phyloP scores from a whole-genome alignment of 2,329 filamentous ascomycete species.

The Sporothrix pallida region DNA sequence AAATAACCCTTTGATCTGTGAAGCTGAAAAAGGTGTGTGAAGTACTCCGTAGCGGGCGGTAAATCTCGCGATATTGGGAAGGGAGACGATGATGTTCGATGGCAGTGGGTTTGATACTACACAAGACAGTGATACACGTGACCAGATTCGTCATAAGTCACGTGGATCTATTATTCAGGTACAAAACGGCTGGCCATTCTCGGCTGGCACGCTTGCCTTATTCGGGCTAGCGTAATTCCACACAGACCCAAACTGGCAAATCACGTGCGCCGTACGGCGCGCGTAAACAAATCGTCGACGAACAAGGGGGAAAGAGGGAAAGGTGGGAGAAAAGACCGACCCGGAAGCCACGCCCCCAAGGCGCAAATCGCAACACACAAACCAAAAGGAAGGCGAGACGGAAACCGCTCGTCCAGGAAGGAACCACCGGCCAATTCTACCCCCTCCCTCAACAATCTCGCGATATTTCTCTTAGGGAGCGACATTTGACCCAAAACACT shows the following conservation, averaged over 20 bases:
- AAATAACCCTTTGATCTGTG: background rate
- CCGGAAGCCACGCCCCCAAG: constrained; percentile 24
- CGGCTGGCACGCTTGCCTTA: constrained; percentile 31
- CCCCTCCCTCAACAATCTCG: constrained; percentile 12
- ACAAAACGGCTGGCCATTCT: constrained; percentile 17
- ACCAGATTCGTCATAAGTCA: background rate
- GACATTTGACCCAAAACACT: background rate
- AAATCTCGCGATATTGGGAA: no score
- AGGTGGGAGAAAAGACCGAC: constrained; percentile 32
- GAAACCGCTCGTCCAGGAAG: constrained; percentile 15
- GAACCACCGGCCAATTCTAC: constrained; percentile 19
- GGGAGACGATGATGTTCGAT: no score
- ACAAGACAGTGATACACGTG: background rate
- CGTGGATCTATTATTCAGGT: background rate
- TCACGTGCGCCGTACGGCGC: constrained; percentile 35
- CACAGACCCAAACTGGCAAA: constrained; percentile 30
- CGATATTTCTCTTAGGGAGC: background rate
- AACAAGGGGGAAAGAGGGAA: constrained; percentile 20
- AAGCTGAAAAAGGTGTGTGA: background rate
- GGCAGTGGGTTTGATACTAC: no score
- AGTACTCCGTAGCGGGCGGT: no score
- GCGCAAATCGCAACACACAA: constrained; percentile 24
- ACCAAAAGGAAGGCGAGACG: constrained; percentile 24
- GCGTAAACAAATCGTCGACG: constrained; percentile 40
- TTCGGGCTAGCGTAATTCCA: constrained; percentile 37